A percentile compares a stretch with the other conserved stretches of the same genome.
Evolutionary conservation across 2,329 filamentous ascomycete genomes (phyloP).

Genomic region (Curvularia sp.): DNA sequence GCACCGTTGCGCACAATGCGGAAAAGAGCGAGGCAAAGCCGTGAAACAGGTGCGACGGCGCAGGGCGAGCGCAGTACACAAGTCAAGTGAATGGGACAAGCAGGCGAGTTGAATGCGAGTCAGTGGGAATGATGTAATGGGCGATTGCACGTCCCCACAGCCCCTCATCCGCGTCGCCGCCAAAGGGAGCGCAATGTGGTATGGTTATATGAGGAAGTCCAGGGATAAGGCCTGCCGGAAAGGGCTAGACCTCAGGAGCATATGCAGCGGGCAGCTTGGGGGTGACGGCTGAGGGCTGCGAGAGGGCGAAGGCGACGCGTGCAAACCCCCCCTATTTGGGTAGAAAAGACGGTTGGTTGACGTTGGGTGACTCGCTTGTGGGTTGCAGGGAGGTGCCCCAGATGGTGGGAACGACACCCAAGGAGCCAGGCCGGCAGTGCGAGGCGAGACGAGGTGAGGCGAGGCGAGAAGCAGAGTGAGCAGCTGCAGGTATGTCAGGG

Average conservation of each 20-base stretch:
- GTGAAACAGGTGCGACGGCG: slow-evolving; percentile 21
- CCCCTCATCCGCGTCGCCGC: slow-evolving; percentile 5
- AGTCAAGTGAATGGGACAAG: slow-evolving; percentile 19
- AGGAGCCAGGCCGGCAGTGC: background rate
- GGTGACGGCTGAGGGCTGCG: slow-evolving; percentile 3
- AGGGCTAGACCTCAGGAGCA: slow-evolving; percentile 6
- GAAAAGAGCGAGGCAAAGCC: slow-evolving; percentile 26
- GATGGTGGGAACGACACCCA: slow-evolving; percentile 5
- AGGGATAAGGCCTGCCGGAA: slow-evolving; percentile 8
- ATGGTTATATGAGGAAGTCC: slow-evolving; percentile 3
- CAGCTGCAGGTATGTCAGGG: slow-evolving; percentile 2
- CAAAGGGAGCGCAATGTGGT: background rate
- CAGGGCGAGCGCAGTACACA: slow-evolving; percentile 19
- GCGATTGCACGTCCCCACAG: background rate
- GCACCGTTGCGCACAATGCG: slow-evolving; percentile 24
- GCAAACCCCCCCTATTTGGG: slow-evolving; percentile 2
- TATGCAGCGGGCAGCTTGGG: slow-evolving; percentile 3
- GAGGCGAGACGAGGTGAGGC: too few species aligned
- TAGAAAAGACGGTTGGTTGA: slow-evolving; percentile 4
- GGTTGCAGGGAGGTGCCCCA: slow-evolving; percentile 7
- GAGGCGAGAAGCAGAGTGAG: background rate
- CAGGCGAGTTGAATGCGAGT: slow-evolving; percentile 9
- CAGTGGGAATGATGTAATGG: slow-evolving; percentile 18
- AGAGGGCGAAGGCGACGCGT: slow-evolving; percentile 6
- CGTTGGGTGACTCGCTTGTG: slow-evolving; percentile 9